phyloP scores from a whole-genome alignment of 345 rosid genomes.

The Eucalyptus pauciflora region DNA sequence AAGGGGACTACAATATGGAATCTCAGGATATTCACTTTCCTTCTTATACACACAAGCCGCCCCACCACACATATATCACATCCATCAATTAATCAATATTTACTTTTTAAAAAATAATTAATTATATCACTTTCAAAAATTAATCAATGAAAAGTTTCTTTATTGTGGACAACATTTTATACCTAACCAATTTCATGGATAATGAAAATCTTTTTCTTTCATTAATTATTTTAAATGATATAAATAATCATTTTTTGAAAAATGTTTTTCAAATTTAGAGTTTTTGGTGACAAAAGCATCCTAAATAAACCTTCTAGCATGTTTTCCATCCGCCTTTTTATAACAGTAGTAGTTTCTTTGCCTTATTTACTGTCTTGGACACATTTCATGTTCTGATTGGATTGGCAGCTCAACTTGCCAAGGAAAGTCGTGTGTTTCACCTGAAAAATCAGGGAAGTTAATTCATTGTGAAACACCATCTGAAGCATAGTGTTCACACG shows the following conservation, averaged over 20 bases:
- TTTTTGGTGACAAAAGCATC: too few relatives aligned
- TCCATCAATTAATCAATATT: too few relatives aligned
- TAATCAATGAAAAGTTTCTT: accelerated
- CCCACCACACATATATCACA: background rate
- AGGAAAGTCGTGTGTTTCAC: background rate
- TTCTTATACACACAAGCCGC: background rate
- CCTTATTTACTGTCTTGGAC: background rate
- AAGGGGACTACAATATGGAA: background rate
- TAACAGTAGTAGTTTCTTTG: background rate
- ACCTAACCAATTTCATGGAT: too few relatives aligned
- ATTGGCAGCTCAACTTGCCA: background rate
- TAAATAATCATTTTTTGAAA: accelerated
- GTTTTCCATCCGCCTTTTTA: too few relatives aligned
- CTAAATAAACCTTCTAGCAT: too few relatives aligned
- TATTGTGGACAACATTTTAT: too few relatives aligned
- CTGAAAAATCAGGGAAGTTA: background rate
- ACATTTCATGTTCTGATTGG: background rate
- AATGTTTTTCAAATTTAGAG: too few relatives aligned
- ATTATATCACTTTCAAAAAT: too few relatives aligned
- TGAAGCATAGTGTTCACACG: too few relatives aligned
- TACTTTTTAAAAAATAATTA: too few relatives aligned
- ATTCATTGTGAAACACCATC: background rate
- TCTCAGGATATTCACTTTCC: background rate
- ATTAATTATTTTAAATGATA: too few relatives aligned
- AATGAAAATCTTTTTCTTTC: too few relatives aligned